phyloP scores from a whole-genome alignment of 306 rosid genomes.

The Cicer pinnatifidum region DNA sequence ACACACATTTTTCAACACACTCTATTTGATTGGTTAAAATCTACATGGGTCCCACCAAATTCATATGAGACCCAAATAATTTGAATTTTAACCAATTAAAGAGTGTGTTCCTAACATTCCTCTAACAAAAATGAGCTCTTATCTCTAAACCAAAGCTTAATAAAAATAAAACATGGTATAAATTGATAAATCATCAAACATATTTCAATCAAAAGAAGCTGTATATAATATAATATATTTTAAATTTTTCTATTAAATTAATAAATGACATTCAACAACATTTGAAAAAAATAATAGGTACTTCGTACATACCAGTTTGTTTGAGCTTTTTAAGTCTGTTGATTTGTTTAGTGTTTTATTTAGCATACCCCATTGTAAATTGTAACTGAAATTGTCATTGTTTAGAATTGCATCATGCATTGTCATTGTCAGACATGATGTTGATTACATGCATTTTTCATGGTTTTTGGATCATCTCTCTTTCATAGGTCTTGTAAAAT shows the following conservation, averaged over 20 bases:
- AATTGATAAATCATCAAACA: neutral
- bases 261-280: neutral
- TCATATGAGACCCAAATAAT: too few relatives aligned
- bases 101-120: too few relatives aligned
- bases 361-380: neutral
- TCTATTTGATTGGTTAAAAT: too few relatives aligned
- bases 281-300: neutral
- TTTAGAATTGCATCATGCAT: conserved; percentile 6
- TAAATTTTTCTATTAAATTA: neutral
- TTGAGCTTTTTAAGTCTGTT: neutral
- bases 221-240: neutral
- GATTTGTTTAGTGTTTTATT: conserved; percentile 9
- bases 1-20: too few relatives aligned
- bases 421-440: neutral
- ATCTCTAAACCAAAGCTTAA: neutral
- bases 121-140: neutral
- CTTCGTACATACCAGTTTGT: neutral
- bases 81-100: too few relatives aligned
- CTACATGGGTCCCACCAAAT: too few relatives aligned
- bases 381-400: conserved; percentile 2
- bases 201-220: conserved; percentile 32
- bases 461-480: neutral
- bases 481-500: conserved; percentile 6
- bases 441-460: neutral
- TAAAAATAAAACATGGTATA: neutral